Evolutionary conservation across 2,329 filamentous ascomycete genomes (phyloP), one percentile per base, ranked within the genome.

Genomic region (Aspergillus tanneri): DNA sequence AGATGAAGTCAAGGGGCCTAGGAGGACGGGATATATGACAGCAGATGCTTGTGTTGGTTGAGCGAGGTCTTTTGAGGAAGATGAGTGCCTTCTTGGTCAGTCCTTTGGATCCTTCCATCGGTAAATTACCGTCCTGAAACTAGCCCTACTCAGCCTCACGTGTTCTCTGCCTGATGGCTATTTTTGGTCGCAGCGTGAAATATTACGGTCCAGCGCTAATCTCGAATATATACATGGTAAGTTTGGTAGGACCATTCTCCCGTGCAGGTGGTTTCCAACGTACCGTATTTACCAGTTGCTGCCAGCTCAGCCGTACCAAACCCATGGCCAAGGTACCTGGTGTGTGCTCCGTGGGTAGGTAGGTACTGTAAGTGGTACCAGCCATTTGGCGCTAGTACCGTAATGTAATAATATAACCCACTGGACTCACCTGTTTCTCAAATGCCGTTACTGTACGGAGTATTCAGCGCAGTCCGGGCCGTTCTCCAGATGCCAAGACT

Each of bases 41-140:
- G 51, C 42, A 47, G 30, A 34, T 19, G 16, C 28, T 32, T 32
- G n/a, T 32, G 28, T 32, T 32, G 28, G 28, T 14, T 14, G 28
- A 32, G 28, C 28, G n/a, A 32, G 30, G 19, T 34, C 30, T 34
- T 19, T 34, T n/a, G 46, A 43, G 45, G 47, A 50, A 41, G 53
- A 49, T 46, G 41, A 41, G 30, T 18, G 30, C 30, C 45, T 40
- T 44, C 37, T 52, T 50, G 36, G 49, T 37, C 50, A 46, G 54
- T 32, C 28, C 28, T 32, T 32, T 34, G 30, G 30, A 34, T 34
- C 30, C 30, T 34, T 34, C n/a, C 30, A 34, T 34, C 30, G 30
- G 54, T 54, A 55, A 50, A 52, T 54, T 58, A 54, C 55, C 35
- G 21, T 49, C 18, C 34, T 54, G 52, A 58, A 56, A 56, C 50